These are phyloP conservation scores for Limtongozyma cylindracea DNA, from an alignment of 805 yeast genomes.

Conservation along the genomic window DNA sequence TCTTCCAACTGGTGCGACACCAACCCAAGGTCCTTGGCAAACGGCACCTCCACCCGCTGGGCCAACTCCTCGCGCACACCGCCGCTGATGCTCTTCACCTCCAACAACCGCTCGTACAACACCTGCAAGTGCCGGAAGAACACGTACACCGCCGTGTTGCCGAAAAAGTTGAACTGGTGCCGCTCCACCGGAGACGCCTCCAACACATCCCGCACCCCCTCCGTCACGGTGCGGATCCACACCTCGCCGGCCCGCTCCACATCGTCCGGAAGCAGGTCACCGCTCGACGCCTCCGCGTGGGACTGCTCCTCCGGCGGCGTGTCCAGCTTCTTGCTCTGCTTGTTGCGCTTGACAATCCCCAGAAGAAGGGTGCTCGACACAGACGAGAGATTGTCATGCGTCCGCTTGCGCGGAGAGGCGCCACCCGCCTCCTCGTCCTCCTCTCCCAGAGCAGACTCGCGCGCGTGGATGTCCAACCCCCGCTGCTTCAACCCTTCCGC, in stretches of 20 bases:
- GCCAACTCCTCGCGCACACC: conserved; percentile 53
- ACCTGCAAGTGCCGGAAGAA: conserved; percentile 73
- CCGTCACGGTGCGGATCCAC: conserved; percentile 13
- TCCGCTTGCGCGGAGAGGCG: too few relatives aligned
- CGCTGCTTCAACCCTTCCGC: conserved; percentile 10
- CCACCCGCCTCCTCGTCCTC: too few relatives aligned
- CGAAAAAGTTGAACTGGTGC: conserved; percentile 50
- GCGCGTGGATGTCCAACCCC: too few relatives aligned
- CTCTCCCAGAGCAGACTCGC: too few relatives aligned
- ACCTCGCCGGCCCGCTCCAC: conserved; percentile 13
- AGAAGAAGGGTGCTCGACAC: too few relatives aligned
- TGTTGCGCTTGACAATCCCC: too few relatives aligned
- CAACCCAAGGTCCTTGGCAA: conserved; percentile 71
- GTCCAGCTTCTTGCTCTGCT: too few relatives aligned
- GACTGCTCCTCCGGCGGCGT: too few relatives aligned
- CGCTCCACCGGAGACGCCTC: conserved; percentile 18
- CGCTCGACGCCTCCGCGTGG: too few relatives aligned
- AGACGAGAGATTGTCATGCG: too few relatives aligned
- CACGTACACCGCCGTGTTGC: conserved; percentile 70
- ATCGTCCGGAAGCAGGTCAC: conserved; percentile 5
- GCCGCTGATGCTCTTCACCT: conserved; percentile 46
- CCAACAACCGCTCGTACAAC: conserved; percentile 54
- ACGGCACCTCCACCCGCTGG: conserved; percentile 34
- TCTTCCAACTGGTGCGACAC: conserved; percentile 62
- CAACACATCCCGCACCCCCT: too few relatives aligned